Percentiles rank a stretch among this genome's conserved stretches.
Conservation (phyloP, 2,329 filamentous ascomycete species). For the Fusarium pseudonygamai region DNA sequence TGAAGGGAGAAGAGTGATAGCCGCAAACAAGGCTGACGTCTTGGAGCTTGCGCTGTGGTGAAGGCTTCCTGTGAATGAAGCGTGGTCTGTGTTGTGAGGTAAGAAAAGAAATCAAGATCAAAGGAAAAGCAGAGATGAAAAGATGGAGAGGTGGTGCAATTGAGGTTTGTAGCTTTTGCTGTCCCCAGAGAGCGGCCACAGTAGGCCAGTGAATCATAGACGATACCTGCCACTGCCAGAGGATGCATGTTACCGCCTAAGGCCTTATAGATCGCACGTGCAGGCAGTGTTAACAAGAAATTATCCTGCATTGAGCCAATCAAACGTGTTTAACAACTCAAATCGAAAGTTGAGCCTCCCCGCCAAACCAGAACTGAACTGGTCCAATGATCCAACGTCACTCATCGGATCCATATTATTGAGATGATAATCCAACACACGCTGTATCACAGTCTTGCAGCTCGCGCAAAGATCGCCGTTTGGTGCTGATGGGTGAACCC, state of each 20-base stretch:
- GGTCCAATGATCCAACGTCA: not conserved
- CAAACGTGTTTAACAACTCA: conserved; percentile 6
- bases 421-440: conserved; percentile 4
- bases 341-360: conserved; percentile 10
- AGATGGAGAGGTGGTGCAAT: fast-evolving
- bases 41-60: too few species aligned
- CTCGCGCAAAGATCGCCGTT: not conserved
- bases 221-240: not conserved
- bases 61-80: not conserved
- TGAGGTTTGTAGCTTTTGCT: not conserved
- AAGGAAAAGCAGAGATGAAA: too few species aligned
- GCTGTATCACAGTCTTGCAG: conserved; percentile 15
- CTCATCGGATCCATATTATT: not conserved
- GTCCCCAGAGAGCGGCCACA: not conserved
- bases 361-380: not conserved
- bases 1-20: too few species aligned
- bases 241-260: fast-evolving
- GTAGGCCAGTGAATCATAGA: not conserved
- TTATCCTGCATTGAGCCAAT: not conserved
- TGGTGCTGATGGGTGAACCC: conserved; percentile 12
- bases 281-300: not conserved
- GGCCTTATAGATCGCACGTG: fast-evolving
- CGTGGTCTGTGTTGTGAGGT: fast-evolving
- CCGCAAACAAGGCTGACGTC: too few species aligned
- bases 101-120: not conserved